Base-by-base conservation (phyloP, 2,329 filamentous ascomycete genomes). In the Lojkania enalia region DNA sequence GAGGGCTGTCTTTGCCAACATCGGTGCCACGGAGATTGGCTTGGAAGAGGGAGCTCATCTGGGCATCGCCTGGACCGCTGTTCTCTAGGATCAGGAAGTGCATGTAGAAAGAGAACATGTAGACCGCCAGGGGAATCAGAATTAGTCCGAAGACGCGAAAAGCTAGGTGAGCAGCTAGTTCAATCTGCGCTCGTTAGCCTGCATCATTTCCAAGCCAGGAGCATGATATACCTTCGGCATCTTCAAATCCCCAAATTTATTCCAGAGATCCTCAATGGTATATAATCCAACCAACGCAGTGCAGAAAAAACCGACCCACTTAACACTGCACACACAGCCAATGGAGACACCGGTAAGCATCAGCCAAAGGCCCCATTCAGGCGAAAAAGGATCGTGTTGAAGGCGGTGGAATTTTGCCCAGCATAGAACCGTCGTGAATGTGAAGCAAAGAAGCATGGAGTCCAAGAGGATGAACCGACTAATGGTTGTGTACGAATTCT, bases 31-130 rank as follows among this genome's bases (percentile, higher is more conserved):
- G 86, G 27, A 99, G 80, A 67, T 99, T 99, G 36, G 95, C 94
- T 71, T 99, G 94, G 81, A 99, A 99, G 39, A 99, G 83, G 19
- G 94, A 99, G 75, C 91, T 96, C 94, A 99, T 99, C 74, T 99
- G 94, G n/a, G 94, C 94, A 75, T 99, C 94, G 42, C 94, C 94
- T 5, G 95, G 94, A 15, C 94, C 94, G 60, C 86, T 92, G 74
- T 90, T 92, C 71, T 95, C 89, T 46, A 99, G 82, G 52, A 99
- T 89, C 51, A 90, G 80, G 71, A 99, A 99, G 74, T 99, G 94
- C 42, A 96, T 74, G 60, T 88, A 95, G 71, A 99, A 99, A 32
- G 90, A 95, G 68, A 96, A 85, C 74, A 96, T 85, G 76, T 99
- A 99, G 61, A 99, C 90, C 46, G 92, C 75, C 64, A 95, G 77